Conservation (phyloP, 805 yeast genomes). For the Lipomyces sp. region DNA sequence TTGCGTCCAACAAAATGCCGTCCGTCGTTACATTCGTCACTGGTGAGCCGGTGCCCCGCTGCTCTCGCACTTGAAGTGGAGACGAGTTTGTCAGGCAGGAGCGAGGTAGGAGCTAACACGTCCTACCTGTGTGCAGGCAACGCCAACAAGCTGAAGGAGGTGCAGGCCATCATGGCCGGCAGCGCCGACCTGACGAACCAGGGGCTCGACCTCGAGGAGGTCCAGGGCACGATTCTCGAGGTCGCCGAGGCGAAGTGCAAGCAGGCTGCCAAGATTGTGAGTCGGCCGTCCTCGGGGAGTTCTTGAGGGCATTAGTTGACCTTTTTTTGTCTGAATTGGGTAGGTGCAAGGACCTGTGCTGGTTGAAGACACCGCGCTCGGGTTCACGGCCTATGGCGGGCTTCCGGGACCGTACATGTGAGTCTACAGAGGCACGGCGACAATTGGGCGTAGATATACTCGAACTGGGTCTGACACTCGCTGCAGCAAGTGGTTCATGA, state of each 20-base stretch:
- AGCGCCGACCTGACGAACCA: slow-evolving; percentile 52
- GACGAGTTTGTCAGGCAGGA: too few relatives aligned
- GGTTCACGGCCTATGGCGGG: slow-evolving; percentile 72
- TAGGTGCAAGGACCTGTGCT: slow-evolving; percentile 71
- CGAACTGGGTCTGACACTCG: neutral
- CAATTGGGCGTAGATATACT: too few relatives aligned
- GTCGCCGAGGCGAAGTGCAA: slow-evolving; percentile 78
- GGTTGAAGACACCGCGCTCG: slow-evolving; percentile 92
- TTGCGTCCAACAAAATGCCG: slow-evolving; percentile 10
- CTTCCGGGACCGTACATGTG: slow-evolving; percentile 88
- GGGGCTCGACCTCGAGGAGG: slow-evolving; percentile 77
- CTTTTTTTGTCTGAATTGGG: neutral
- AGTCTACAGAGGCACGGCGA: too few relatives aligned
- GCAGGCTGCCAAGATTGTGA: slow-evolving; percentile 59
- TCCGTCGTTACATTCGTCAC: slow-evolving; percentile 63
- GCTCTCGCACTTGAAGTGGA: slow-evolving; percentile 63
- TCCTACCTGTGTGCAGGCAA: slow-evolving; percentile 58
- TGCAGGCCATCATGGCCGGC: slow-evolving; percentile 59
- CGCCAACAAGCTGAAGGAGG: slow-evolving; percentile 82
- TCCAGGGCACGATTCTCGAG: slow-evolving; percentile 83
- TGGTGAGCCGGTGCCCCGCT: slow-evolving; percentile 75
- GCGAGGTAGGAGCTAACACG: too few relatives aligned
- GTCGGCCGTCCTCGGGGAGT: slow-evolving; percentile 7
- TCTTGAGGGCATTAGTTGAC: neutral
- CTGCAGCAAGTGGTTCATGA: slow-evolving; percentile 80